A percentile compares a stretch with the other conserved stretches of the same genome.
Evolutionary conservation across 176 grass and related monocot species (phyloP).

Genomic region (Puccinellia tenuiflora): DNA sequence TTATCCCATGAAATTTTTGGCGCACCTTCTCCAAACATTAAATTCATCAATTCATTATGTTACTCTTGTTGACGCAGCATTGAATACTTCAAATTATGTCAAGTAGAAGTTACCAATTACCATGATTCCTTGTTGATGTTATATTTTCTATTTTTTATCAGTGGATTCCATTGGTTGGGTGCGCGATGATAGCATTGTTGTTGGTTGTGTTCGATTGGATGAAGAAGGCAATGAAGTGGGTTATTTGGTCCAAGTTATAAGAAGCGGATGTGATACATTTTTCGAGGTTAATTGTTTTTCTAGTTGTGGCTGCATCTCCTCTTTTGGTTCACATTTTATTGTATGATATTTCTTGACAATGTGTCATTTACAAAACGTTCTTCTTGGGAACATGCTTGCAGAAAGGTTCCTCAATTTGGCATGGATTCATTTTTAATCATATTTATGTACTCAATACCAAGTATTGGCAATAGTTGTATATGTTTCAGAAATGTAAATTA

Average conservation of each 20-base stretch:
- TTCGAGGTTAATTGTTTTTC: constrained; percentile 53
- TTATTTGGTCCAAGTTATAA: constrained; percentile 89
- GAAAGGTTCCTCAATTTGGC: background rate
- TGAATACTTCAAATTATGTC: background rate
- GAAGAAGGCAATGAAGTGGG: constrained; percentile 68
- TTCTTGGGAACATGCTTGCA: background rate
- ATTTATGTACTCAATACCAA: constrained; percentile 3
- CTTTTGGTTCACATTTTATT: background rate
- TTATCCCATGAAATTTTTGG: background rate
- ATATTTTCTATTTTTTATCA: constrained; percentile 37
- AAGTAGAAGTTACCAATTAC: constrained; percentile 14
- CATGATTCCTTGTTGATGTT: constrained; percentile 12
- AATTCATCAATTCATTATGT: background rate
- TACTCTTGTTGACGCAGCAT: background rate
- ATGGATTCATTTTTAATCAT: background rate
- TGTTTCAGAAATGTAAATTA: constrained; percentile 11
- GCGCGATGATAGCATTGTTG: constrained; percentile 70
- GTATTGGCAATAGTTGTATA: background rate
- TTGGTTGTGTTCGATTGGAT: constrained; percentile 71
- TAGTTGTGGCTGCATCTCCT: constrained; percentile 4
- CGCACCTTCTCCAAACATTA: background rate
- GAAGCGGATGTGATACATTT: constrained; percentile 45
- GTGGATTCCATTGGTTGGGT: constrained; percentile 89
- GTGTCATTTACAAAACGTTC: constrained; percentile 2
- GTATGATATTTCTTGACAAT: background rate